Evolutionary conservation across 441 rosid species (phyloP), one percentile per base, ranked within the genome.

Genomic region (Manihot esculenta): DNA sequence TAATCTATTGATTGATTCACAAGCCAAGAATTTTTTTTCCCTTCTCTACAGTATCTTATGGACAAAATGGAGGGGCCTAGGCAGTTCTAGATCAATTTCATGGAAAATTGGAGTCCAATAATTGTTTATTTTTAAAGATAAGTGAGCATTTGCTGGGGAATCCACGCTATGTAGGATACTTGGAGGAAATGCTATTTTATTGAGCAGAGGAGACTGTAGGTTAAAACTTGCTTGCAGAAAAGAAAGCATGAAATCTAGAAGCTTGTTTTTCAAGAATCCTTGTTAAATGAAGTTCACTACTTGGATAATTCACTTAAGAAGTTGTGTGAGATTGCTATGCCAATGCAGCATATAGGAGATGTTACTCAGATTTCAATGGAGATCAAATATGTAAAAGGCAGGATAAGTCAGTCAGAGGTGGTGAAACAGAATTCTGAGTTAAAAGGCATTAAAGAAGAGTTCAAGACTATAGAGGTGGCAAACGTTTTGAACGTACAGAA

Each of bases 301-400:
- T 12, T 48, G 14, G 51, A 13, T 14, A 48, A 14, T 14, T 1
- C 51, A 48, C 18, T 48, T 3, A 14, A 48, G 14, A 48, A 18
- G 54, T 49, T 17, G 54, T 17, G 41, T 18, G 54, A 15, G 54
- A 49, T 49, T 10, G 24, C 49, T 18, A 68, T 54, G 71, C 62
- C 35, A 2, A 20, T 23, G 18, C 47, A 54, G 10, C 50, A 38
- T 41, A 9, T 18, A 41, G 23, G n/a, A 10, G 49, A 53, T 41
- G 47, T 42, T 27, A 55, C 42, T 68, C 30, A 27, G 62, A 56
- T 68, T 68, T 56, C 60, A 15, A 33, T 53, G 23, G 62, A 54
- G 20, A 12, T 68, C 9, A 55, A 68, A 56, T 68, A 27, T 53
- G 20, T 64, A n/a, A 64, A 9, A 20, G 42, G 27, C 15, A 30